A percentile compares a stretch with the other conserved stretches of the same genome.
phyloP scores from a whole-genome alignment of 164 flowering plant genomes.

The Macadamia tetraphylla region DNA sequence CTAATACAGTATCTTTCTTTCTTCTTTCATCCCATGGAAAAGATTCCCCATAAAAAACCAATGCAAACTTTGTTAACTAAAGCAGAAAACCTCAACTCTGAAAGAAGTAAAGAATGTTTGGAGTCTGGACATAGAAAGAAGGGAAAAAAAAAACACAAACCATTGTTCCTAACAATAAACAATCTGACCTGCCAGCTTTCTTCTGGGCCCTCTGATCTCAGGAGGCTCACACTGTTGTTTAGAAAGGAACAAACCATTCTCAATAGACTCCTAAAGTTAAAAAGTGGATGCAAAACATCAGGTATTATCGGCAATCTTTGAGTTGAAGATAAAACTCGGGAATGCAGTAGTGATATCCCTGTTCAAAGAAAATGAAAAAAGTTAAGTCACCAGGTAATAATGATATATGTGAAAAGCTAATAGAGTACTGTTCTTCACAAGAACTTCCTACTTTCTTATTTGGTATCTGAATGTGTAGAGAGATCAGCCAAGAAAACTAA shows the following conservation, averaged over 20 bases:
- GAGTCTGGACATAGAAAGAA: not conserved
- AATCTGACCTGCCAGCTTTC: constrained; percentile 9
- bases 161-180: constrained; percentile 4
- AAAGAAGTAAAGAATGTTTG: not conserved
- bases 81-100: not conserved
- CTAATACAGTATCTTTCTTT: too few relatives aligned
- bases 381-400: not conserved
- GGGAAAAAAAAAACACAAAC: not conserved
- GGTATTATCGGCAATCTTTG: constrained; percentile 59
- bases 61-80: not conserved
- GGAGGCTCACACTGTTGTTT: not conserved
- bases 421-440: too few relatives aligned
- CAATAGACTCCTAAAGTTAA: not conserved
- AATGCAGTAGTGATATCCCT: constrained; percentile 69
- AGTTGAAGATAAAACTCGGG: constrained; percentile 61
- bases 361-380: constrained; percentile 11
- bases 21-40: too few relatives aligned
- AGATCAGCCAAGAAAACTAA: too few relatives aligned
- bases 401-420: too few relatives aligned
- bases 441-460: too few relatives aligned
- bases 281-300: constrained; percentile 15
- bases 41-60: not conserved
- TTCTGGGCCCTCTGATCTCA: not conserved
- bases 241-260: constrained; percentile 8
- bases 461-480: too few relatives aligned